Base-by-base conservation (phyloP, 129 eudicot genomes). In the Chrysanthemum lavandulifolium region DNA sequence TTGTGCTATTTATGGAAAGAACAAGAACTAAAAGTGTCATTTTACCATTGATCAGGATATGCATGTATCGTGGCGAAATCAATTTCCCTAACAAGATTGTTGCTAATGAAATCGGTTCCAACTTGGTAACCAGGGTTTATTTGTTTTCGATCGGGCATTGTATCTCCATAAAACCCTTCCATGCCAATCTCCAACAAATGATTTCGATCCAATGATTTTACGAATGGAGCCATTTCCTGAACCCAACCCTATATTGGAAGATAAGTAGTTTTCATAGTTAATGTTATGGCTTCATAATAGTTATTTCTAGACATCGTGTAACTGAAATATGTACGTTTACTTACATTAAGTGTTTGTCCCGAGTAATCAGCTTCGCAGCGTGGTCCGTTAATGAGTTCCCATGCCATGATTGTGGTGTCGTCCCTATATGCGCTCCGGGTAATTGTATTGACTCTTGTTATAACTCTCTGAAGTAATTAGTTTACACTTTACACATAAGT, bases 351-450 rank as follows among this genome's bases (percentile, higher is more conserved):
- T 3, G 88, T 90, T 69, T 61, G 78, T 66, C 93, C 93, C 6
- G 93, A 90, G 74, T 84, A 83, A 77, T 90, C 93, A n/a, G 47
- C 69, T 58, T 85, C 76, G 81, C 93, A 87, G 14, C 96, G 89
- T 10, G 96, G 96, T 76, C 86, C 96, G 59, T 90, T 90, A 5
- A 90, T 87, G 75, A 90, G 91, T 72, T 87, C 97, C 97, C 97
- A 87, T 3, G 94, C 86, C 97, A 90, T 87, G 69, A 87, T 87
- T 13, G 93, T 85, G 12, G 84, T 61, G 25, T 90, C 97, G 25
- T 90, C 91, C 29, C 31, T 77, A 73, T 90, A 87, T 4, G 84
- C 83, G 19, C 75, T 51, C 62, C 57, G 79, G 23, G 84, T 89
- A 58, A 89, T 76, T 67, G 85, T 84, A 72, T 89, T 89, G 5